Percentiles rank a stretch among this genome's conserved stretches.
Conservation (phyloP, 2,329 filamentous ascomycete genomes). For the Talaromyces sp. region DNA sequence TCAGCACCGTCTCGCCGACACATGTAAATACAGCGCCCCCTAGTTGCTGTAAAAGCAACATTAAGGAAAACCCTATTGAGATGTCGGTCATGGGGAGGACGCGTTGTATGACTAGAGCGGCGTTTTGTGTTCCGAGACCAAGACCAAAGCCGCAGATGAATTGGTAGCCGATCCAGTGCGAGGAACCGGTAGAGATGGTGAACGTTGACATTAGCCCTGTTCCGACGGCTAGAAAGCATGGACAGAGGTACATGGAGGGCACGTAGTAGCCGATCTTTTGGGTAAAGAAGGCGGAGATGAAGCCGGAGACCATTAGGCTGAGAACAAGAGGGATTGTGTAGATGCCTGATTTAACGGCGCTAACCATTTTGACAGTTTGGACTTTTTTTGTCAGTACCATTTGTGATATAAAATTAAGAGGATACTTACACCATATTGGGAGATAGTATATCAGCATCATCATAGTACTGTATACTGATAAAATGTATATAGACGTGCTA, state of each 20-base stretch:
- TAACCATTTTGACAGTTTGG: constrained; percentile 15
- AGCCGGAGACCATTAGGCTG: constrained; percentile 7
- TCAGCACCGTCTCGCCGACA: constrained; percentile 26
- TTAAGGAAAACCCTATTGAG: constrained; percentile 25
- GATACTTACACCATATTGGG: constrained; percentile 10
- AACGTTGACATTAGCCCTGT: constrained; percentile 19
- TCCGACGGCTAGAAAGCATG: constrained; percentile 10
- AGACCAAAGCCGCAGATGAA: constrained; percentile 31
- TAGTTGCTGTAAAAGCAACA: constrained; percentile 26
- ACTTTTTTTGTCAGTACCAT: neutral
- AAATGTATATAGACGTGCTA: constrained; percentile 44
- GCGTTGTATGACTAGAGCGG: constrained; percentile 26
- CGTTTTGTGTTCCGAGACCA: constrained; percentile 27
- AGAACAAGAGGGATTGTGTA: constrained; percentile 11
- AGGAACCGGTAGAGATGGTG: constrained; percentile 14
- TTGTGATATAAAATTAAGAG: neutral
- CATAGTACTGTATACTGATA: constrained; percentile 6
- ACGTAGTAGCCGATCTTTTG: constrained; percentile 17
- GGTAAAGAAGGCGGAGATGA: constrained; percentile 6
- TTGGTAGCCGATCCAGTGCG: constrained; percentile 30
- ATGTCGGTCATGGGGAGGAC: constrained; percentile 27
- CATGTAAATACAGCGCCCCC: constrained; percentile 26
- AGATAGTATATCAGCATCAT: constrained; percentile 10
- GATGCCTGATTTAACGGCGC: constrained; percentile 13
- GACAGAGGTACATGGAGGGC: constrained; percentile 8